phyloP scores from a whole-genome alignment of 768 basidiomycete species.

The Postia placenta region DNA sequence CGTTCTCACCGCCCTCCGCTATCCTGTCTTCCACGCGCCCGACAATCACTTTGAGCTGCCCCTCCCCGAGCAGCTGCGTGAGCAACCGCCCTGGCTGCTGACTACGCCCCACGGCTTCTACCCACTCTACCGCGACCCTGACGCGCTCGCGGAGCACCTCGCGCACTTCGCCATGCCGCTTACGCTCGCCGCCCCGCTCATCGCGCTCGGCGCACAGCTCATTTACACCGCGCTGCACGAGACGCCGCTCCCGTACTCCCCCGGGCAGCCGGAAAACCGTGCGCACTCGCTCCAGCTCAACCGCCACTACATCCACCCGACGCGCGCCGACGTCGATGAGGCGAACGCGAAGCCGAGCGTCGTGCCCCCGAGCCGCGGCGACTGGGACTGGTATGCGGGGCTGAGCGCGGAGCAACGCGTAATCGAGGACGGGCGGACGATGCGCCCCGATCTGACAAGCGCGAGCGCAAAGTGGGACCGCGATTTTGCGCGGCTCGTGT shows the following conservation, averaged over 20 bases:
- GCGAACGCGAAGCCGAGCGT: constrained; percentile 37
- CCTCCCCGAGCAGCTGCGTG: constrained; percentile 22
- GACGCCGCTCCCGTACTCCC: constrained; percentile 32
- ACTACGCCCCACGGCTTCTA: constrained; percentile 39
- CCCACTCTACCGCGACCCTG: constrained; percentile 35
- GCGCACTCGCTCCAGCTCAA: constrained; percentile 24
- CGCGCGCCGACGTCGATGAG: constrained; percentile 55
- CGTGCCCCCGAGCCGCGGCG: constrained; percentile 20
- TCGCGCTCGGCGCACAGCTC: constrained; percentile 53
- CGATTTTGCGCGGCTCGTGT: constrained; percentile 49
- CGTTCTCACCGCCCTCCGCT: constrained; percentile 40
- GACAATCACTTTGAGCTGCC: constrained; percentile 56
- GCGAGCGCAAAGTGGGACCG: constrained; percentile 45
- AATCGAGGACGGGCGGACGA: constrained; percentile 21
- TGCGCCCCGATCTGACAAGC: constrained; percentile 16
- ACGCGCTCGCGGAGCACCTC: constrained; percentile 9
- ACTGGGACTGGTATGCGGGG: constrained; percentile 21
- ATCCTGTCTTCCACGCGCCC: constrained; percentile 51
- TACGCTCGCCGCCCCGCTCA: constrained; percentile 34
- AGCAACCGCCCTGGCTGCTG: constrained; percentile 23
- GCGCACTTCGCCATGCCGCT: constrained; percentile 18
- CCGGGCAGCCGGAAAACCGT: constrained; percentile 27
- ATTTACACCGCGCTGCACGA: constrained; percentile 59
- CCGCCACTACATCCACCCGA: constrained; percentile 29
- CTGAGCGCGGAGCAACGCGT: constrained; percentile 19